Evolutionary conservation across 1,284 basidiomycete genomes (phyloP).

Genomic region (Macrocybe sp.): DNA sequence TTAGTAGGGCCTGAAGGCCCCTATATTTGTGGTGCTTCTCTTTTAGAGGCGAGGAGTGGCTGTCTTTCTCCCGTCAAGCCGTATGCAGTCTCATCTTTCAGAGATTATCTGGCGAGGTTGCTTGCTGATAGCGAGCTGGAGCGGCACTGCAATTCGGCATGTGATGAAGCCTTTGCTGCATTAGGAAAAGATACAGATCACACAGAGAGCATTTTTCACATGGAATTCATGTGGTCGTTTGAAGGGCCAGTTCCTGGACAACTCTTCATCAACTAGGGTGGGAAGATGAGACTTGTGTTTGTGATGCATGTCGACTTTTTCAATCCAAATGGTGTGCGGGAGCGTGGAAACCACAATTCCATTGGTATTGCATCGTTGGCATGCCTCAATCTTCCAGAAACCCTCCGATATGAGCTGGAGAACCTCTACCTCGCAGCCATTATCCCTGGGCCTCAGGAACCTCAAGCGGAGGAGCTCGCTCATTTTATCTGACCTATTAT

Average conservation of each 20-base stretch:
- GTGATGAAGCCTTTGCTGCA: slow-evolving; percentile 2
- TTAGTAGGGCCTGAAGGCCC: background rate
- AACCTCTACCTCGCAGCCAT: slow-evolving; percentile 26
- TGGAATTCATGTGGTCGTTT: slow-evolving; percentile 13
- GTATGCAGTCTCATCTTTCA: background rate
- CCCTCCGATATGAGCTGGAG: slow-evolving; percentile 21
- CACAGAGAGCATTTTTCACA: slow-evolving; percentile 9
- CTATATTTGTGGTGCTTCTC: background rate
- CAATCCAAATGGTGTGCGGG: background rate
- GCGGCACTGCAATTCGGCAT: background rate
- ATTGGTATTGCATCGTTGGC: slow-evolving; percentile 18
- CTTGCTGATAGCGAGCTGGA: background rate
- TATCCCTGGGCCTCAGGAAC: slow-evolving; percentile 22
- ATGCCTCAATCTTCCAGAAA: slow-evolving; percentile 21
- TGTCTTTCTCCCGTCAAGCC: slow-evolving; percentile 5
- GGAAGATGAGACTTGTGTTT: slow-evolving; percentile 13
- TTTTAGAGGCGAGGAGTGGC: slow-evolving; percentile 8
- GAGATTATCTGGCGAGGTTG: background rate
- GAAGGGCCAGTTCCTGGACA: slow-evolving; percentile 11
- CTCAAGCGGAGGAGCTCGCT: slow-evolving; percentile 20
- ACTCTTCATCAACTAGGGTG: slow-evolving; percentile 16
- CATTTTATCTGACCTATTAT: slow-evolving; percentile 21
- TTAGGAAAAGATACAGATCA: background rate
- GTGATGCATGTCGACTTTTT: slow-evolving; percentile 13
- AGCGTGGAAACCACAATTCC: slow-evolving; percentile 3